Conservation (phyloP, 345 rosid genomes). For the Nasturtium officinale region DNA sequence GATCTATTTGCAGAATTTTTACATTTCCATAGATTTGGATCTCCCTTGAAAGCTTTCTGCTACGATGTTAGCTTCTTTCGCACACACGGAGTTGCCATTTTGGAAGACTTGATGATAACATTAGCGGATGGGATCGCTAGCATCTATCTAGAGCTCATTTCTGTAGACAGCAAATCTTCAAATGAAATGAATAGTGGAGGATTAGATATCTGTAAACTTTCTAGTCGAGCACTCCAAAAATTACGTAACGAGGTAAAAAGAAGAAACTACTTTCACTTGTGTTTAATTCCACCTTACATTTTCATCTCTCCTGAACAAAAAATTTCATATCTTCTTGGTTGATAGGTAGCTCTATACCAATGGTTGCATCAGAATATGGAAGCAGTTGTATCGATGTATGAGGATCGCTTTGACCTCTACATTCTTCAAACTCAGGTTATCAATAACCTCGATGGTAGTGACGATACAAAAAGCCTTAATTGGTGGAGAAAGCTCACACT, state of each 20-base stretch:
- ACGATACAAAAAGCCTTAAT: slow-evolving; percentile 45
- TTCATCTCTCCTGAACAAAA: slow-evolving; percentile 3
- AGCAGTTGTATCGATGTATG: slow-evolving; percentile 87
- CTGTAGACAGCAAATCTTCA: slow-evolving; percentile 78
- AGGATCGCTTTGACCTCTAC: slow-evolving; percentile 86
- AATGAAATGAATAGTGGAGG: slow-evolving; percentile 62
- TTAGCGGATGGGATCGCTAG: slow-evolving; percentile 87
- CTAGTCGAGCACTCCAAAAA: slow-evolving; percentile 84
- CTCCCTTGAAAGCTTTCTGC: slow-evolving; percentile 55
- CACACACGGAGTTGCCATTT: slow-evolving; percentile 63
- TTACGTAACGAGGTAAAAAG: slow-evolving; percentile 76
- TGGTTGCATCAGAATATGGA: slow-evolving; percentile 93
- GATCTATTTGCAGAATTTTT: slow-evolving; percentile 80
- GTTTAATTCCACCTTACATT: neutral
- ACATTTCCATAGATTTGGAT: slow-evolving; percentile 63
- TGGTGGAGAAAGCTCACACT: slow-evolving; percentile 71
- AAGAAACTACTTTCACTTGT: slow-evolving; percentile 15
- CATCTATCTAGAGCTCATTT: slow-evolving; percentile 83
- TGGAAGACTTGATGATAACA: slow-evolving; percentile 86
- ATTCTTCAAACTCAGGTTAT: slow-evolving; percentile 54
- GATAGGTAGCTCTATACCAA: slow-evolving; percentile 77
- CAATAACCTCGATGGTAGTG: slow-evolving; percentile 45
- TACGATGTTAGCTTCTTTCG: slow-evolving; percentile 59
- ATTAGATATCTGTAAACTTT: slow-evolving; percentile 65
- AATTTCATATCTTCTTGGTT: slow-evolving; percentile 5